Base-by-base conservation (phyloP, 148 eudicot species). In the Vaccinium macrocarpon region DNA sequence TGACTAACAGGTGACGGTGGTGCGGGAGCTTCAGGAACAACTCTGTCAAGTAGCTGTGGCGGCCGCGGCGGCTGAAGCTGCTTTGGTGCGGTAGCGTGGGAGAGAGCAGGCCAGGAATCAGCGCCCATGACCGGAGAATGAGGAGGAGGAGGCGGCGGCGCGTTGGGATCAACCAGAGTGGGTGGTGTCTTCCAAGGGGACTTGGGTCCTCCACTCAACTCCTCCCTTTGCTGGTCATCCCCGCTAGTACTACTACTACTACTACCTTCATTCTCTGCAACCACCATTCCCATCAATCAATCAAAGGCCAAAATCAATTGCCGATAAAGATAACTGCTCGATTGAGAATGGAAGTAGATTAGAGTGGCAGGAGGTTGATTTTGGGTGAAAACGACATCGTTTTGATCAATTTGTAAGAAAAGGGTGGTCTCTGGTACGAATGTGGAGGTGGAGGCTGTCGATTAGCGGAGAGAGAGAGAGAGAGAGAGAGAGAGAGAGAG, bases 161-260 rank as follows among this genome's bases (percentile, higher is more conserved):
- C 59, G 66, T 64, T 27, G 90, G 52, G n/a, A 19, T 66, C 55
- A n/a, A 46, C 23, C 35, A 78, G 55, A 55, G n/a, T 8, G 11
- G 76, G 89, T 55, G 89, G 91, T 53, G 89, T 90, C 88, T 93
- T 95, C 98, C 97, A 93, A 0, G 98, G 97, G 3, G 98, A 95
- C 75, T 92, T 92, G 8, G 88, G 91, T 8, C 84, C 70, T 50
- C 10, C 88, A 59, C 81, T 66, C 76, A 78, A 89, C 46, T 87
- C 92, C 81, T 87, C 92, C 81, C 80, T 84, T 42, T 42, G 46
- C 74, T 81, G 89, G 84, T 89, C 88, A 72, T 88, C 88, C 13
- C 64, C 87, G 14, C 70, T 64, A 64, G 21, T 56, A 15, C 70
- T 23, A 64, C 70, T 21, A 15, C 70, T 23, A 64, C 70, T 21